phyloP scores from a whole-genome alignment of 768 basidiomycete species.

The Cystobasidium tubakii region DNA sequence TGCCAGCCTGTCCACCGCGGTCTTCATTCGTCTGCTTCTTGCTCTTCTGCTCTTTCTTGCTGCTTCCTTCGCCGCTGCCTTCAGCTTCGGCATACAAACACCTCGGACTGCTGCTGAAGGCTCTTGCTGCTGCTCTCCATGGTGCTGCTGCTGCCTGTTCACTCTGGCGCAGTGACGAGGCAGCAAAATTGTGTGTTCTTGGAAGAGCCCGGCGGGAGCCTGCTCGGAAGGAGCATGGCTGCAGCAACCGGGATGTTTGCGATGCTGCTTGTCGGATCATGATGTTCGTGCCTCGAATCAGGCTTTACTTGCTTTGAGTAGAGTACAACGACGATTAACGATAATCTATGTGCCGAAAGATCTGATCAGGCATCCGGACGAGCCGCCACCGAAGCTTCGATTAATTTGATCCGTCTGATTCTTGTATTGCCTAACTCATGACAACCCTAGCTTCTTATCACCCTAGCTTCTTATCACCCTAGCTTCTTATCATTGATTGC shows the following conservation, averaged over 20 bases:
- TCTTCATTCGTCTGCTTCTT: conserved; percentile 34
- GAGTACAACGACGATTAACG: background rate
- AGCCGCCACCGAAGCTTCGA: background rate
- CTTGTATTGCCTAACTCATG: too few relatives aligned
- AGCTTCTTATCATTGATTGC: too few relatives aligned
- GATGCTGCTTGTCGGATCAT: conserved; percentile 1
- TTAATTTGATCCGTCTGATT: too few relatives aligned
- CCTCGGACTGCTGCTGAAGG: conserved; percentile 25
- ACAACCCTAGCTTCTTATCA: too few relatives aligned
- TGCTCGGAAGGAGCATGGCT: background rate
- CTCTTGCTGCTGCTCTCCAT: conserved; percentile 12
- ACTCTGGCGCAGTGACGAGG: conserved; percentile 7
- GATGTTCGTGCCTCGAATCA: background rate
- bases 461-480: too few relatives aligned
- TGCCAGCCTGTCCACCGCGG: conserved; percentile 36
- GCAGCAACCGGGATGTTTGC: background rate
- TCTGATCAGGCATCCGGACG: background rate
- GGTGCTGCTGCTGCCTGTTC: background rate
- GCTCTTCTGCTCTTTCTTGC: conserved; percentile 16
- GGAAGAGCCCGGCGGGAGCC: conserved; percentile 6
- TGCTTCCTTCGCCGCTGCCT: conserved; percentile 11
- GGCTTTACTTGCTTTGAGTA: background rate
- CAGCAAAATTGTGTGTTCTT: conserved; percentile 15
- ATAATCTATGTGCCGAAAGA: background rate
- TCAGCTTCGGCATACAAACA: conserved; percentile 25